Conservation (phyloP, 1,139 yeast genomes). For the Hanseniaspora sp. region DNA sequence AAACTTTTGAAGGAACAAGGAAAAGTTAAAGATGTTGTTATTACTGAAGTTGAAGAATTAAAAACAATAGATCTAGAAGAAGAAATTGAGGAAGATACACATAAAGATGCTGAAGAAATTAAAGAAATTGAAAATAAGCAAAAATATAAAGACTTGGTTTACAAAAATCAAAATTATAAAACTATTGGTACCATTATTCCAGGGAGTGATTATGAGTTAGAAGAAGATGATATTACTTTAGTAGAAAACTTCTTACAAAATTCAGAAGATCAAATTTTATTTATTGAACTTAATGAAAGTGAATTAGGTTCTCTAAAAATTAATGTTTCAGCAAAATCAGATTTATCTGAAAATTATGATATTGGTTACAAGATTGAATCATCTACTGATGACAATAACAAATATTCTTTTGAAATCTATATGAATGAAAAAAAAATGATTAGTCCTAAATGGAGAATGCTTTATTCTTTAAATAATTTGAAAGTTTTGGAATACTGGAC, state of each 20-base stretch:
- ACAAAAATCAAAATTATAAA: constrained; percentile 13
- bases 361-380: constrained; percentile 5
- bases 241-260: constrained; percentile 41
- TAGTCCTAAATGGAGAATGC: constrained; percentile 15
- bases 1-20: constrained; percentile 61
- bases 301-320: constrained; percentile 30
- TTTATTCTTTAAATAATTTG: constrained; percentile 12
- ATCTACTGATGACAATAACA: not conserved
- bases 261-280: constrained; percentile 37
- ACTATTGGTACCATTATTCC: constrained; percentile 15
- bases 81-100: constrained; percentile 16
- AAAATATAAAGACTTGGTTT: constrained; percentile 14
- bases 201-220: not conserved
- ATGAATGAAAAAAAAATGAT: constrained; percentile 15
- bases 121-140: constrained; percentile 12
- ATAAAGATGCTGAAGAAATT: constrained; percentile 6
- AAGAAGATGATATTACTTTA: constrained; percentile 23
- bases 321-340: constrained; percentile 14
- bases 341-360: not conserved
- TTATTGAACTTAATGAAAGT: constrained; percentile 36
- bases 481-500: constrained; percentile 10
- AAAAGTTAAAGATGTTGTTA: constrained; percentile 45
- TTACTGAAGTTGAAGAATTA: constrained; percentile 55
- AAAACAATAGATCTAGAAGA: constrained; percentile 38
- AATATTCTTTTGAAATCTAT: not conserved